Percentiles rank a stretch among this genome's conserved stretches.
These are phyloP conservation scores for Triangularia verruculosa DNA, from an alignment of 2,329 filamentous ascomycete species.

Conservation along the genomic window DNA sequence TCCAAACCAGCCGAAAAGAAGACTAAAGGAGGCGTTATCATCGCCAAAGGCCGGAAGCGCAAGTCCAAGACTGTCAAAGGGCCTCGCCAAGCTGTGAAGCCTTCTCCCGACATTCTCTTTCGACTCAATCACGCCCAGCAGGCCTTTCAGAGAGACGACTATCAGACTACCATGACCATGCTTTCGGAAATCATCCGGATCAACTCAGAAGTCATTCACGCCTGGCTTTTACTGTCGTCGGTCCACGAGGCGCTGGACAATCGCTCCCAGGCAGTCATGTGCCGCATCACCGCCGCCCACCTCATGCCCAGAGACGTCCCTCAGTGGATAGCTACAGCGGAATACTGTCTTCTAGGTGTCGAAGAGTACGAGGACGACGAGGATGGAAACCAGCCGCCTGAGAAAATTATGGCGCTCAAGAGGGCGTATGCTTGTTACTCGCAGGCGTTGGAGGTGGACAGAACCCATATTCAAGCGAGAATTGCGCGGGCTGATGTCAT, in stretches of 20 bases:
- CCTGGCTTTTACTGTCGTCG: slow-evolving; percentile 60
- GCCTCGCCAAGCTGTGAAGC: slow-evolving; percentile 62
- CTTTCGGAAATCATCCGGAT: slow-evolving; percentile 64
- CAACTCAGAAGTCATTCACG: slow-evolving; percentile 64
- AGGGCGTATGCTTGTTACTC: slow-evolving; percentile 59
- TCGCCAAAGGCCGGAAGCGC: slow-evolving; percentile 3
- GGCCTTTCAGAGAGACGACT: slow-evolving; percentile 61
- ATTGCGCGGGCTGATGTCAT: slow-evolving; percentile 58
- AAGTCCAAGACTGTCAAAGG: slow-evolving; percentile 32
- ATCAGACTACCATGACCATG: slow-evolving; percentile 56
- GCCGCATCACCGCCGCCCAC: slow-evolving; percentile 60
- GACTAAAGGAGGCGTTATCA: background rate
- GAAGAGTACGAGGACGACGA: slow-evolving; percentile 46
- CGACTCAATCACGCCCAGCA: slow-evolving; percentile 65
- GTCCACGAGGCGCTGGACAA: slow-evolving; percentile 61
- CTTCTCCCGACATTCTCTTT: slow-evolving; percentile 67
- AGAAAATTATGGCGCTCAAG: slow-evolving; percentile 31
- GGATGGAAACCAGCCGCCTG: slow-evolving; percentile 10
- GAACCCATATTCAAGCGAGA: slow-evolving; percentile 55
- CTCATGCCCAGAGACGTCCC: slow-evolving; percentile 58
- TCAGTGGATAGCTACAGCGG: slow-evolving; percentile 58
- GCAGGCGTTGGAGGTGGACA: slow-evolving; percentile 56
- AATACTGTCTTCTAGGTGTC: slow-evolving; percentile 52
- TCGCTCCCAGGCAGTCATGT: slow-evolving; percentile 54
- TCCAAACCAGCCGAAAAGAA: slow-evolving; percentile 1